These are phyloP conservation scores for Mycosphaerella arachidis DNA, from an alignment of 2,329 filamentous ascomycete genomes.

Conservation along the genomic window DNA sequence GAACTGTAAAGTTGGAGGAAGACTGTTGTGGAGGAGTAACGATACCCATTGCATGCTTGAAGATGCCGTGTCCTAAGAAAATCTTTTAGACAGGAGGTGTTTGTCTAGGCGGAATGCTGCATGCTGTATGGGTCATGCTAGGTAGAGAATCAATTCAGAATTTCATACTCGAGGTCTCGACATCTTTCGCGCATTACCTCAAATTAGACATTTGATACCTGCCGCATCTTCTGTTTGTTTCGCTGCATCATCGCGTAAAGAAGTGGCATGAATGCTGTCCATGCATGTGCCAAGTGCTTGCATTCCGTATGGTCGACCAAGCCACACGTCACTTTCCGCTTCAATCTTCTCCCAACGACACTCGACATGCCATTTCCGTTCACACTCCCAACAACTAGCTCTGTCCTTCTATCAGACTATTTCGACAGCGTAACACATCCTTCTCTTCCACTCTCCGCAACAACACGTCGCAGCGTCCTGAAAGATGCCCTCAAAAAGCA, in stretches of 20 bases:
- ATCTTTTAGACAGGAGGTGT: not conserved
- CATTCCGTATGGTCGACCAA: not conserved
- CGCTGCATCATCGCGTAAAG: too few relatives aligned
- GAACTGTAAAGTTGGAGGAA: not conserved
- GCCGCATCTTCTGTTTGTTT: too few relatives aligned
- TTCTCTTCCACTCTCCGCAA: slow-evolving; percentile 76
- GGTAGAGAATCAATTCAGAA: not conserved
- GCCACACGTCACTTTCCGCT: not conserved
- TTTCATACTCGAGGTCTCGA: too few relatives aligned
- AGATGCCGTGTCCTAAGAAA: not conserved
- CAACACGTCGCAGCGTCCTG: slow-evolving; percentile 77
- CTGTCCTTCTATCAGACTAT: slow-evolving; percentile 73
- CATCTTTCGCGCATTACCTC: too few relatives aligned
- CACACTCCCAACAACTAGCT: slow-evolving; percentile 80
- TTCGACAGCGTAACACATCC: slow-evolving; percentile 80
- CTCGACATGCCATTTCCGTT: slow-evolving; percentile 81
- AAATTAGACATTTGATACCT: too few relatives aligned
- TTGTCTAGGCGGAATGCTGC: not conserved
- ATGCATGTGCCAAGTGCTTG: not conserved
- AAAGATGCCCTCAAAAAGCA: slow-evolving; percentile 81
- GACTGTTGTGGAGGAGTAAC: slow-evolving; percentile 6
- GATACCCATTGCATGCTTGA: slow-evolving; percentile 12
- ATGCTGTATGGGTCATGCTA: slow-evolving; percentile 1
- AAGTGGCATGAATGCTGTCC: not conserved
- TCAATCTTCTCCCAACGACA: not conserved